Base-by-base conservation (phyloP, 192 early-diverging fungal genomes). In the Anaeromyces robustus region DNA sequence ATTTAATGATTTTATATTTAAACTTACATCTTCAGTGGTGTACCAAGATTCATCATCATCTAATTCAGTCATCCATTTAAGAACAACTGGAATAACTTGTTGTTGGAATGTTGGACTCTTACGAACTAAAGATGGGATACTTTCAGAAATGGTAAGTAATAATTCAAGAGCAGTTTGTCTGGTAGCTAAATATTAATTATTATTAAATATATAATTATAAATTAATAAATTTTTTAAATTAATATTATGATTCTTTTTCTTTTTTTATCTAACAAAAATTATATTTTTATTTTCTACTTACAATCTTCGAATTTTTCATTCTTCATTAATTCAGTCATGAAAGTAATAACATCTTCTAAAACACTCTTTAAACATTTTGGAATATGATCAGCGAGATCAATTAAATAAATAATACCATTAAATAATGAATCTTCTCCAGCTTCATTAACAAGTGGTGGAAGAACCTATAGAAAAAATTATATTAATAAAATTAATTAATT, bases 41-140 rank as follows among this genome's bases (percentile, higher is more conserved):
- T 97, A 93, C 98, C 98, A 99, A 9, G 87, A 87, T 83, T 92
- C 89, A 68, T 91, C 90, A 83, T 97, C 95, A 79, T 97, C 96
- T 77, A 99, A 86, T 81, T 94, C 91, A 43, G 93, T 92, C 93
- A 98, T 95, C 98, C 97, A 98, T 85, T 94, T 89, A 88, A 98
- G 85, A 77, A 95, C 88, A 32, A 96, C 90, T 2, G 98, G 98
- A 79, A 98, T 92, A 37, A 98, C 78, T 31, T 89, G 89, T 31
- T 86, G 80, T 80, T 89, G 89, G 87, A 97, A 98, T 81, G 92
- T 90, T 52, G 92, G 85, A 77, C 93, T 85, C 90, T 99, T 99
- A 81, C 96, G 92, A 83, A 95, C 91, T 93, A 96, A 94, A 9
- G 87, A 93, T 11, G 97, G 94, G 32, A 93, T 91, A 29, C 91